Percentiles rank a stretch among this genome's conserved stretches.
These are phyloP conservation scores for Aspergillus cejpii DNA, from an alignment of 2,329 filamentous ascomycete species.

Conservation along the genomic window DNA sequence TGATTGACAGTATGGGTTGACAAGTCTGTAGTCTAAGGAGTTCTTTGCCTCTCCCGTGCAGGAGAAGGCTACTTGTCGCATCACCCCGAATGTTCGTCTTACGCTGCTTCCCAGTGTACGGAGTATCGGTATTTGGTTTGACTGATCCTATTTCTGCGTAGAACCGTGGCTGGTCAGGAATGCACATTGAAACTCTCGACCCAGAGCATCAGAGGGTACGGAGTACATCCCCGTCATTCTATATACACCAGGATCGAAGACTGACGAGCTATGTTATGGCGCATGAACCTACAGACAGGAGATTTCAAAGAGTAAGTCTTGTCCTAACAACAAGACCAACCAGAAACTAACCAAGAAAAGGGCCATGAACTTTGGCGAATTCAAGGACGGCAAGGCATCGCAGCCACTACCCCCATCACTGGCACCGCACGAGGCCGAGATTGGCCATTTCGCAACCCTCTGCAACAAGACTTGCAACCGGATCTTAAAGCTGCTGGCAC, in stretches of 20 bases:
- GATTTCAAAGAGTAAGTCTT: constrained; percentile 75
- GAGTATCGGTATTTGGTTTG: not conserved
- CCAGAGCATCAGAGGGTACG: constrained; percentile 69
- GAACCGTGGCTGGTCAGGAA: constrained; percentile 82
- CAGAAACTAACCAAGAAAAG: constrained; percentile 40
- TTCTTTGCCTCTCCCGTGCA: constrained; percentile 66
- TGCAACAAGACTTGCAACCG: constrained; percentile 68
- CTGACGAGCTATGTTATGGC: constrained; percentile 8
- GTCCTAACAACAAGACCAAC: not conserved
- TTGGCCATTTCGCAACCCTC: constrained; percentile 60
- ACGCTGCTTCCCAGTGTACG: not conserved
- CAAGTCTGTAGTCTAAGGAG: constrained; percentile 52
- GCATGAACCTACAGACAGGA: constrained; percentile 51
- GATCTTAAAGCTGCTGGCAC: constrained; percentile 69
- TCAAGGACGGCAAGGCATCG: constrained; percentile 59
- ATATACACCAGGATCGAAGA: constrained; percentile 3
- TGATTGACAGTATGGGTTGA: not conserved
- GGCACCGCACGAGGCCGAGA: constrained; percentile 50
- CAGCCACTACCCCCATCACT: constrained; percentile 70
- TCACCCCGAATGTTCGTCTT: constrained; percentile 53
- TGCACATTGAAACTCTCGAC: constrained; percentile 84
- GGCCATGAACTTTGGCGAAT: constrained; percentile 87
- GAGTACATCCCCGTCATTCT: constrained; percentile 8
- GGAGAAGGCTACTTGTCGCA: constrained; percentile 68
- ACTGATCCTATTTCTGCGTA: constrained; percentile 30